A percentile compares a stretch with the other conserved stretches of the same genome.
Evolutionary conservation across 2,329 filamentous ascomycete genomes (phyloP).

Genomic region (Alternaria sp.): DNA sequence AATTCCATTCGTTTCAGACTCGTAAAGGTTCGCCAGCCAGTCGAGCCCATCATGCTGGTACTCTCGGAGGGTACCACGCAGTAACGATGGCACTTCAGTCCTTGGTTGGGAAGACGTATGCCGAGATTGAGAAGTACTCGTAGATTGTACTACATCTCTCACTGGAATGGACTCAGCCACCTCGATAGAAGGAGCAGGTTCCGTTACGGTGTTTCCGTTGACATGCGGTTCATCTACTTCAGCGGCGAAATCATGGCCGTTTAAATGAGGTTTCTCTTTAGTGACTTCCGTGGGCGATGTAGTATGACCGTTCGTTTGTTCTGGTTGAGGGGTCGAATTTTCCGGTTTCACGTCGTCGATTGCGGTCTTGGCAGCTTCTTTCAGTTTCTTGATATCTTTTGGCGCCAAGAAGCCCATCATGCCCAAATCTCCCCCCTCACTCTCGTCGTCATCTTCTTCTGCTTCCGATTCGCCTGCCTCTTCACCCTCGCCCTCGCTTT

Average conservation of each 20-base stretch:
- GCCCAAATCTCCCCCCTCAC: slow-evolving; percentile 46
- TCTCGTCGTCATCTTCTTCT: slow-evolving; percentile 40
- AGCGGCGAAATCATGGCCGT: slow-evolving; percentile 20
- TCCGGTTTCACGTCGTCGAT: slow-evolving; percentile 46
- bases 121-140: slow-evolving; percentile 36
- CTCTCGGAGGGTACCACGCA: slow-evolving; percentile 88
- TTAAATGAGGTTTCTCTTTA: slow-evolving; percentile 51
- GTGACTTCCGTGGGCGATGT: slow-evolving; percentile 55
- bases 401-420: slow-evolving; percentile 49
- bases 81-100: slow-evolving; percentile 62
- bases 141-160: slow-evolving; percentile 29
- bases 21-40: slow-evolving; percentile 93
- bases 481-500: slow-evolving; percentile 31
- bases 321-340: slow-evolving; percentile 42
- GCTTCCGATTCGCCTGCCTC: slow-evolving; percentile 26
- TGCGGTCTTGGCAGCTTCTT: slow-evolving; percentile 41
- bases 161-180: slow-evolving; percentile 20
- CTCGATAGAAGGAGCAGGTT: slow-evolving; percentile 26
- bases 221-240: slow-evolving; percentile 19
- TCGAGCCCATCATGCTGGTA: slow-evolving; percentile 98
- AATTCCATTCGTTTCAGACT: slow-evolving; percentile 93
- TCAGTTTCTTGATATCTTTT: slow-evolving; percentile 48
- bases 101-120: slow-evolving; percentile 43
- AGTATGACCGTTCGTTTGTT: slow-evolving; percentile 41
- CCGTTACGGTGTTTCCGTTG: slow-evolving; percentile 23